These are phyloP conservation scores for Zanthoxylum bungeanum DNA, from an alignment of 345 rosid genomes.

Conservation along the genomic window DNA sequence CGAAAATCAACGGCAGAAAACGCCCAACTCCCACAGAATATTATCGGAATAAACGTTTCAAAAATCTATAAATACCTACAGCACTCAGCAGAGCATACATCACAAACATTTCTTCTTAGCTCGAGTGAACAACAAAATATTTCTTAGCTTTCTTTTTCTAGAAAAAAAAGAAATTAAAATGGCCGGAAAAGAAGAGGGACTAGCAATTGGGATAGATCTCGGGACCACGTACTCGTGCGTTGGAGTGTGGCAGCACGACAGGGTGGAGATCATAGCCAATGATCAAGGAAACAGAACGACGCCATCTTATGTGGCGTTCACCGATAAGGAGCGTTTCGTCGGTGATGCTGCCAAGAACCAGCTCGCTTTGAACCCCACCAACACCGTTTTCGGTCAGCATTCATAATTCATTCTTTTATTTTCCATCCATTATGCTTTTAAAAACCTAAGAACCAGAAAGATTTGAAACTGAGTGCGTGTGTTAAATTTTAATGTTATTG, in stretches of 20 bases:
- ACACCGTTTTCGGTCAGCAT: constrained; percentile 57
- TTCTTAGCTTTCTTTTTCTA: neutral
- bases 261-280: constrained; percentile 54
- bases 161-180: constrained; percentile 2
- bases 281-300: constrained; percentile 51
- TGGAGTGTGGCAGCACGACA: constrained; percentile 52
- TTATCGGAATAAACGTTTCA: neutral
- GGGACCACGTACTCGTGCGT: constrained; percentile 55
- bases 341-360: constrained; percentile 58
- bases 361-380: constrained; percentile 50
- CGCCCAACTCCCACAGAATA: neutral
- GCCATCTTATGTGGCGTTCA: constrained; percentile 51
- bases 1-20: neutral
- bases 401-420: too few relatives aligned
- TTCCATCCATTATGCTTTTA: too few relatives aligned
- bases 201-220: constrained; percentile 53
- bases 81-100: neutral
- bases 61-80: neutral
- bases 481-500: too few relatives aligned
- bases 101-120: too few relatives aligned
- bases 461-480: too few relatives aligned
- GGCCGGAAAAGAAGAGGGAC: constrained; percentile 48
- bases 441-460: too few relatives aligned
- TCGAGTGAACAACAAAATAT: too few relatives aligned
- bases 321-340: constrained; percentile 39